Conservation (phyloP, 345 rosid species). For the Erysimum cheiranthoides region DNA sequence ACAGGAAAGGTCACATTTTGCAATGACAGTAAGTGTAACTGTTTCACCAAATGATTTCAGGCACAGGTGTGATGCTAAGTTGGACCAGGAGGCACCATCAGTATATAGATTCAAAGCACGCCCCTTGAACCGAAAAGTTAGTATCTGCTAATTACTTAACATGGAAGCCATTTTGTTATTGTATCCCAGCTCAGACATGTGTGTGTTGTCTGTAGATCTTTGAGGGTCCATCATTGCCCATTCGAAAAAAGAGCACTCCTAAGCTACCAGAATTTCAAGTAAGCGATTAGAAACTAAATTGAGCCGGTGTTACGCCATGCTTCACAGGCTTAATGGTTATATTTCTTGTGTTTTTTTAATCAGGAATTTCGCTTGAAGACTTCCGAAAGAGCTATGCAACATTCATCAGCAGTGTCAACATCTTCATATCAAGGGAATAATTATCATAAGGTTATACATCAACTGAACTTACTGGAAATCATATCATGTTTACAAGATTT, state of each 20-base stretch:
- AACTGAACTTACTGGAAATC: slow-evolving; percentile 10
- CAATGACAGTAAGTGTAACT: background rate
- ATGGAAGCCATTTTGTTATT: slow-evolving; percentile 11
- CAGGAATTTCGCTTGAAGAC: slow-evolving; percentile 95
- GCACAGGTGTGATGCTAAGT: slow-evolving; percentile 55
- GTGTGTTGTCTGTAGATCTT: slow-evolving; percentile 67
- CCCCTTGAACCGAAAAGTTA: slow-evolving; percentile 91
- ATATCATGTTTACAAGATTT: background rate
- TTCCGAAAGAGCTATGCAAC: slow-evolving; percentile 85
- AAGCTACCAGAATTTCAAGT: slow-evolving; percentile 89
- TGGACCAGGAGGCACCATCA: slow-evolving; percentile 48
- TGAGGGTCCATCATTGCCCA: slow-evolving; percentile 79
- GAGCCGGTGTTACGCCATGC: background rate
- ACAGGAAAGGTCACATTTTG: slow-evolving; percentile 9
- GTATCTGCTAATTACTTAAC: slow-evolving; percentile 40
- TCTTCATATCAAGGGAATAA: slow-evolving; percentile 48
- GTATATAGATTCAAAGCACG: slow-evolving; percentile 85
- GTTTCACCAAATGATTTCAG: slow-evolving; percentile 53
- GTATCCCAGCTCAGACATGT: slow-evolving; percentile 29
- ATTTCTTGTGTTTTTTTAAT: slow-evolving; percentile 38
- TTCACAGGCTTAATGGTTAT: slow-evolving; percentile 25
- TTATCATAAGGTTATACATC: slow-evolving; percentile 61
- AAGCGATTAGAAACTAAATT: slow-evolving; percentile 40
- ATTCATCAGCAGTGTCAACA: slow-evolving; percentile 55
- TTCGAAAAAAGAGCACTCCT: slow-evolving; percentile 78